These are phyloP conservation scores for Calonectria hongkongensis DNA, from an alignment of 2,329 filamentous ascomycete genomes.

Conservation along the genomic window DNA sequence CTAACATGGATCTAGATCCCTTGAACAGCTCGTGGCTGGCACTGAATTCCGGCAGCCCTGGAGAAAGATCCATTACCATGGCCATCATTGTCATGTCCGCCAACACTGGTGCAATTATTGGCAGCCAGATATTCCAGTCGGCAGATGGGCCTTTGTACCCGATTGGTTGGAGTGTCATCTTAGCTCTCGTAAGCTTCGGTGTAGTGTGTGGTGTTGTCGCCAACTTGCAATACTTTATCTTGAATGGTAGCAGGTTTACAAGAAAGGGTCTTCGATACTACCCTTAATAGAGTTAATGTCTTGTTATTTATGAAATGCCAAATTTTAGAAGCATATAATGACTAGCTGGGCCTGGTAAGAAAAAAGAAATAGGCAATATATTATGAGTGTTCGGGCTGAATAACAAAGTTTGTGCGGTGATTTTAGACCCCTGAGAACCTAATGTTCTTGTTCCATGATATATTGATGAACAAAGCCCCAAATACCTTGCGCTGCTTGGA, in stretches of 20 bases:
- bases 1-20: slow-evolving; percentile 41
- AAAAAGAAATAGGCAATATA: no score
- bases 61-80: slow-evolving; percentile 58
- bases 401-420: no score
- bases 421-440: no score
- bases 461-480: no score
- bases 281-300: slow-evolving; percentile 26
- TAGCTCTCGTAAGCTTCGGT: slow-evolving; percentile 51
- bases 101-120: slow-evolving; percentile 57
- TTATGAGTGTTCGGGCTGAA: no score
- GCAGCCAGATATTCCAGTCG: slow-evolving; percentile 57
- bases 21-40: slow-evolving; percentile 58
- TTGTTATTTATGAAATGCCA: neutral
- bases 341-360: no score
- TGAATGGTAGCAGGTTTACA: slow-evolving; percentile 58
- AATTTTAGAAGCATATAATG: neutral
- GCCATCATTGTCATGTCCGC: slow-evolving; percentile 59
- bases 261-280: slow-evolving; percentile 43
- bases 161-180: slow-evolving; percentile 54
- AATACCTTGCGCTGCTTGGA: no score
- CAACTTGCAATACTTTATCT: slow-evolving; percentile 60
- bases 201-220: slow-evolving; percentile 46
- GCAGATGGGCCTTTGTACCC: slow-evolving; percentile 56
- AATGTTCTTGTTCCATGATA: no score
- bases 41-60: slow-evolving; percentile 54